A percentile compares a stretch with the other conserved stretches of the same genome.
Evolutionary conservation across 306 rosid genomes (phyloP).

Genomic region (Dalbergia cultrata): DNA sequence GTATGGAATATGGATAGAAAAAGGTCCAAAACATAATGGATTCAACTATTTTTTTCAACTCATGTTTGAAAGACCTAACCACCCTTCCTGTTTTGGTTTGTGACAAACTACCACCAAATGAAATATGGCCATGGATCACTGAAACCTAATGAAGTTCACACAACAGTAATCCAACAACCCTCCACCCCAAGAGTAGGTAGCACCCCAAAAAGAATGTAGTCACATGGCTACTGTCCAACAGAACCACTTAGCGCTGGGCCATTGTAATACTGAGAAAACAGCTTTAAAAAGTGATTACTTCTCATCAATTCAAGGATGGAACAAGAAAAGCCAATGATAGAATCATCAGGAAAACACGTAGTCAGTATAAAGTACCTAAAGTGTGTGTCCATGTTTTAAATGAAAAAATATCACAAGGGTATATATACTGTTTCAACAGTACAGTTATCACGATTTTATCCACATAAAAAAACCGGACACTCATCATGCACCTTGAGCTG

Average conservation of each 20-base stretch:
- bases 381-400: not conserved
- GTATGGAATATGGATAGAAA: no score
- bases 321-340: not conserved
- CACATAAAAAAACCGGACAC: no score
- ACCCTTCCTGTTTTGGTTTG: no score
- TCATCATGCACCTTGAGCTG: not conserved
- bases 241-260: no score
- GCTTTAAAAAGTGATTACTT: not conserved
- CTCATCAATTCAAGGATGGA: not conserved
- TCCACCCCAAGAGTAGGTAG: not conserved
- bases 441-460: not conserved
- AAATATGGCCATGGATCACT: no score
- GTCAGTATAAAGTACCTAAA: not conserved
- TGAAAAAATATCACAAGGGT: not conserved
- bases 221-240: no score
- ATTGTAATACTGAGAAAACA: not conserved
- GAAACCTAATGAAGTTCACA: no score
- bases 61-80: no score
- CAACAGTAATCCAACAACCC: no score
- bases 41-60: no score
- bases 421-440: constrained; percentile 22
- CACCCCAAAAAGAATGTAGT: not conserved
- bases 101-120: no score
- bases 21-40: no score
- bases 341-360: not conserved